Percentiles rank a stretch among this genome's conserved stretches.
These are phyloP conservation scores for Mallotus japonicus DNA, from an alignment of 441 rosid species.

Conservation along the genomic window DNA sequence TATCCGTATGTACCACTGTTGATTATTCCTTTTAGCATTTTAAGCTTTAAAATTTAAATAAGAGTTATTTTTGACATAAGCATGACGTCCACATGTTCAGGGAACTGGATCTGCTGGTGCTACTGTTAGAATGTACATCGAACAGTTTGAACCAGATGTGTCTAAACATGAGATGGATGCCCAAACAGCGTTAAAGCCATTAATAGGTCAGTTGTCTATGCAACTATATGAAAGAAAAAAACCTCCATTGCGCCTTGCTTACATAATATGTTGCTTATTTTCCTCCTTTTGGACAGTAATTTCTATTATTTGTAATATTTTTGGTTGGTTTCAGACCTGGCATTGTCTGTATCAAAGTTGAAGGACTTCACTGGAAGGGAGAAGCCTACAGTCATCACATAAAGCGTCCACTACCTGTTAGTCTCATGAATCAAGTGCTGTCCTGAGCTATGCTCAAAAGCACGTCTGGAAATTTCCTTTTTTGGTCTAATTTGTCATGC, in stretches of 20 bases:
- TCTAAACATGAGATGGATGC: constrained; percentile 90
- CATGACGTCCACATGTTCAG: constrained; percentile 33
- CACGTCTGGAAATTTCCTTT: constrained; percentile 20
- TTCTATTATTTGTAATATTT: neutral
- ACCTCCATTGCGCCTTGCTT: no score
- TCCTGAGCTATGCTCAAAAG: constrained; percentile 25
- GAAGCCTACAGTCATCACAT: constrained; percentile 91
- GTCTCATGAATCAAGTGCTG: constrained; percentile 9
- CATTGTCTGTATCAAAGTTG: constrained; percentile 79
- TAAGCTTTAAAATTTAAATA: neutral
- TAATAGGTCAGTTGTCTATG: constrained; percentile 53
- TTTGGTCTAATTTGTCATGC: neutral
- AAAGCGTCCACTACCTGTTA: constrained; percentile 17
- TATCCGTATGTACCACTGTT: constrained; percentile 54
- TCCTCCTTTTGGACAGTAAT: neutral
- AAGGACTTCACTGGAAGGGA: constrained; percentile 90
- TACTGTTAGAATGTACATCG: constrained; percentile 76
- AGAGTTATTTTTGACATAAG: neutral
- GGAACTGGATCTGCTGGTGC: constrained; percentile 99
- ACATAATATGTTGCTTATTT: no score
- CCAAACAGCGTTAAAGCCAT: constrained; percentile 73
- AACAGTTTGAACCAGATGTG: constrained; percentile 78
- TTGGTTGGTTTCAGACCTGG: constrained; percentile 61
- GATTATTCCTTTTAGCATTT: constrained; percentile 13
- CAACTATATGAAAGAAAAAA: neutral